Conservation (phyloP, 1,139 yeast genomes). For the Candida pseudoviswanathii region DNA sequence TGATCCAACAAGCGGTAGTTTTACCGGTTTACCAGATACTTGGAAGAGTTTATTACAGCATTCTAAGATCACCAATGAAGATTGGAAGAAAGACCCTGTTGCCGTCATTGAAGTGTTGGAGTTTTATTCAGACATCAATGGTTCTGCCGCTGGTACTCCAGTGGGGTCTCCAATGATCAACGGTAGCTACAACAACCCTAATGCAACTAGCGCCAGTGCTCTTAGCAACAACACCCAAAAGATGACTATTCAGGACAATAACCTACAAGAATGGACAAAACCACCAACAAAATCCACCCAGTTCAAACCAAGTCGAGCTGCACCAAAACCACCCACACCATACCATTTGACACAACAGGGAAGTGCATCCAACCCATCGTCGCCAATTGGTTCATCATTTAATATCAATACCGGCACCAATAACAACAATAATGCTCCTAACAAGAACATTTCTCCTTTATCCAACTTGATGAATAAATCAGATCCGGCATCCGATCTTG, state of each 20-base stretch:
- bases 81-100: slow-evolving; percentile 80
- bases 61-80: slow-evolving; percentile 79
- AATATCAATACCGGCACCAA: background rate
- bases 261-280: slow-evolving; percentile 45
- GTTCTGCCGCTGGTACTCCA: slow-evolving; percentile 36
- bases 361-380: slow-evolving; percentile 2
- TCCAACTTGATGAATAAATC: slow-evolving; percentile 34
- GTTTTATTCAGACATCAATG: slow-evolving; percentile 62
- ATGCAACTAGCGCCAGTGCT: slow-evolving; percentile 11
- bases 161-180: slow-evolving; percentile 24
- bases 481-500: slow-evolving; percentile 27
- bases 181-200: slow-evolving; percentile 6
- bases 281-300: slow-evolving; percentile 29
- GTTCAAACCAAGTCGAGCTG: slow-evolving; percentile 43
- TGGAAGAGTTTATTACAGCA: slow-evolving; percentile 77
- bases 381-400: background rate
- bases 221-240: slow-evolving; percentile 1
- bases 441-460: slow-evolving; percentile 31
- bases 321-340: slow-evolving; percentile 50
- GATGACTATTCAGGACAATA: slow-evolving; percentile 10
- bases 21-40: slow-evolving; percentile 77
- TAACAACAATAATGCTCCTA: slow-evolving; percentile 2
- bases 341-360: slow-evolving; percentile 32
- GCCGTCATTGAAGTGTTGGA: slow-evolving; percentile 92
- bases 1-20: slow-evolving; percentile 71